A percentile compares a stretch with the other conserved stretches of the same genome.
These are phyloP conservation scores for Podaxis pistillaris DNA, from an alignment of 768 basidiomycete genomes.

Conservation along the genomic window DNA sequence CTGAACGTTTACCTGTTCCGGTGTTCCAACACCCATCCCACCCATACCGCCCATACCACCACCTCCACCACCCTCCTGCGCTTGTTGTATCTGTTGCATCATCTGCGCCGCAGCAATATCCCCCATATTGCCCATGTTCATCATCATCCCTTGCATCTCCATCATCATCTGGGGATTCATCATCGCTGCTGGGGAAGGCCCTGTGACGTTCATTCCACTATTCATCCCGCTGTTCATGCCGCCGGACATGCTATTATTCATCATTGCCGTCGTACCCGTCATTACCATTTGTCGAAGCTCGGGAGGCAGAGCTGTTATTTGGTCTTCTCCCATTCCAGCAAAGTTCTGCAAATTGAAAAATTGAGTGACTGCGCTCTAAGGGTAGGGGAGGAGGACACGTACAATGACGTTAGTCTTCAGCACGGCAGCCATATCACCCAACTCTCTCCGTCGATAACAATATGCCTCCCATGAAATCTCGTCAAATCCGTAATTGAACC, in stretches of 20 bases:
- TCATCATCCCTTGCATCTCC: slow-evolving; percentile 58
- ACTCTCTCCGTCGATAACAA: slow-evolving; percentile 76
- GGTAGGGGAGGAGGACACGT: slow-evolving; percentile 27
- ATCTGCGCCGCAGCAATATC: slow-evolving; percentile 38
- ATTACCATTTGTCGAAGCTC: slow-evolving; percentile 87
- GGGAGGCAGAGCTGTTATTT: slow-evolving; percentile 71
- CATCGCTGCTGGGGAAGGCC: slow-evolving; percentile 53
- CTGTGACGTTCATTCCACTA: neutral
- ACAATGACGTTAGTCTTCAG: slow-evolving; percentile 84
- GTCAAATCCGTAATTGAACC: slow-evolving; percentile 99
- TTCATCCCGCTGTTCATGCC: neutral
- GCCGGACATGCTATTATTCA: slow-evolving; percentile 23
- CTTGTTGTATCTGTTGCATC: slow-evolving; percentile 14
- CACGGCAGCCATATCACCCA: slow-evolving; percentile 76
- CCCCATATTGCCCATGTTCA: slow-evolving; percentile 64
- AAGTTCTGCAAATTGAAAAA: slow-evolving; percentile 57
- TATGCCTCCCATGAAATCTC: slow-evolving; percentile 96
- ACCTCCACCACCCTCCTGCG: slow-evolving; percentile 6
- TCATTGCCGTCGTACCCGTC: slow-evolving; percentile 77
- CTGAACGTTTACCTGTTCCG: slow-evolving; percentile 35
- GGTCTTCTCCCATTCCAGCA: slow-evolving; percentile 79
- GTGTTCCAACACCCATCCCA: slow-evolving; percentile 25
- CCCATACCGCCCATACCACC: slow-evolving; percentile 3
- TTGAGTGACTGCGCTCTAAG: neutral
- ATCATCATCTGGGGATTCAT: slow-evolving; percentile 74